These are phyloP conservation scores for Trichocomaceae sp. DNA, from an alignment of 2,329 filamentous ascomycete genomes.

Conservation along the genomic window DNA sequence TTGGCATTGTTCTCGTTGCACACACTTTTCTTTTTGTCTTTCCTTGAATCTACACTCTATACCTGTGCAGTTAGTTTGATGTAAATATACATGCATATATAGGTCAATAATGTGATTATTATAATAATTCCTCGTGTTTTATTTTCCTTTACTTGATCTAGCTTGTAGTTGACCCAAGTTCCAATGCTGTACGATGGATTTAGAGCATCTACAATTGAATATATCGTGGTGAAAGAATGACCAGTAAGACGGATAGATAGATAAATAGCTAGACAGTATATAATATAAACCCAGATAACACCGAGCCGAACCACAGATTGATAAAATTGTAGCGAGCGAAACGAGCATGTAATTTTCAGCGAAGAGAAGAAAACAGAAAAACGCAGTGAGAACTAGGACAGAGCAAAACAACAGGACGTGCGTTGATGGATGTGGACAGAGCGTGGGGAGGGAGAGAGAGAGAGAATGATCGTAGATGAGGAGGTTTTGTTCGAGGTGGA, in stretches of 20 bases:
- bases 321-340: background rate
- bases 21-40: background rate
- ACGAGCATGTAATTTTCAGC: background rate
- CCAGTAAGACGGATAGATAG: background rate
- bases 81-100: background rate
- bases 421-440: background rate
- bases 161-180: too few species aligned
- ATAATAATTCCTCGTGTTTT: background rate
- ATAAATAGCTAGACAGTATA: background rate
- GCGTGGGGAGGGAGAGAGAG: background rate
- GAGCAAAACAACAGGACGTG: background rate
- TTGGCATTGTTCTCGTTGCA: background rate
- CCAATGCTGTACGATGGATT: too few species aligned
- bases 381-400: background rate
- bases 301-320: background rate
- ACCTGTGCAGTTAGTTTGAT: background rate
- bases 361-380: background rate
- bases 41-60: background rate
- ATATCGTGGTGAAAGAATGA: background rate
- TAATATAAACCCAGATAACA: background rate
- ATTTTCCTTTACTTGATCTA: too few species aligned
- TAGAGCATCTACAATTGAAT: background rate
- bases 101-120: background rate
- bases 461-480: background rate
- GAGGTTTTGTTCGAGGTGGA: background rate